Evolutionary conservation across 257 asterid species (phyloP).

Genomic region (Fraxinus anomala): DNA sequence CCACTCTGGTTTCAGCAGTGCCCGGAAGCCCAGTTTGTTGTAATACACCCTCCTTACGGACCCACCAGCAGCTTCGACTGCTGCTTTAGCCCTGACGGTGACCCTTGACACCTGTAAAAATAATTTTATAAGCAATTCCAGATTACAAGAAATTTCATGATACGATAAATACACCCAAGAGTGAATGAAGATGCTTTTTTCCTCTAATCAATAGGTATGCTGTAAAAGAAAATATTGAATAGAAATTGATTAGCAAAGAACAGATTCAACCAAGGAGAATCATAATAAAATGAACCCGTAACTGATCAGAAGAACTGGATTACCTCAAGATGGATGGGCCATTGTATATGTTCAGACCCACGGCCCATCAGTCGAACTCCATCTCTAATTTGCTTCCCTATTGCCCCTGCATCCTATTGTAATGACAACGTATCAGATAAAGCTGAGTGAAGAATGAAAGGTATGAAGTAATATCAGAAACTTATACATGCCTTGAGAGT

Average conservation of each 20-base stretch:
- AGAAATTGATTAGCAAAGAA: not conserved
- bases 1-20: slow-evolving; percentile 93
- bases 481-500: slow-evolving; percentile 69
- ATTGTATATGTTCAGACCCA: slow-evolving; percentile 67
- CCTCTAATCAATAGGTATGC: not conserved
- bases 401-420: slow-evolving; percentile 73
- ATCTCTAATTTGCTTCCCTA: slow-evolving; percentile 88
- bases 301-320: not conserved
- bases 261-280: too few species aligned
- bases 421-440: slow-evolving; percentile 23
- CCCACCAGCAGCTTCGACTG: slow-evolving; percentile 93
- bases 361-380: slow-evolving; percentile 97
- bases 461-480: not conserved
- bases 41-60: slow-evolving; percentile 86
- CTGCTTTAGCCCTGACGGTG: slow-evolving; percentile 87
- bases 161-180: not conserved
- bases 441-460: slow-evolving; percentile 16
- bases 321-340: slow-evolving; percentile 99
- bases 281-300: too few species aligned
- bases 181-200: not conserved
- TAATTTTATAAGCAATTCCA: not conserved
- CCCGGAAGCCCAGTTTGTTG: slow-evolving; percentile 82
- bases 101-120: slow-evolving; percentile 78
- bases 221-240: not conserved
- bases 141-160: not conserved